Percentiles rank a stretch among this genome's conserved stretches.
These are phyloP conservation scores for Medakamo hakoo DNA, from an alignment of 139 green algal species.

Conservation along the genomic window DNA sequence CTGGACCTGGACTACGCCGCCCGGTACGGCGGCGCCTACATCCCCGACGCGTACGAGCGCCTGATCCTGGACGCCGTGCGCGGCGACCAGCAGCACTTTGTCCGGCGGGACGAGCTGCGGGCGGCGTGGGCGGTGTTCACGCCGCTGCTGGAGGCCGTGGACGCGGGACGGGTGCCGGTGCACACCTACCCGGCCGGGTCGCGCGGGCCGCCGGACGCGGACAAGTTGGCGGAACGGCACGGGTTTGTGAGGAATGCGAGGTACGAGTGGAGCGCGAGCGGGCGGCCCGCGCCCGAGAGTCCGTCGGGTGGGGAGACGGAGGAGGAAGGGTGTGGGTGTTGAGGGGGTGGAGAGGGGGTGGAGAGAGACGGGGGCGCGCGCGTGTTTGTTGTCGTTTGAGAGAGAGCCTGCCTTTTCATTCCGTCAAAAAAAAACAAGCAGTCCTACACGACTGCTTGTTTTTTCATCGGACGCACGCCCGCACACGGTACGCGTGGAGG, in stretches of 20 bases:
- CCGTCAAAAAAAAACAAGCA: too few relatives aligned
- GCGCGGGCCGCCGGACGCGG: slow-evolving; percentile 32
- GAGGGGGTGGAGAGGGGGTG: background rate
- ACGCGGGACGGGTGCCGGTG: slow-evolving; percentile 33
- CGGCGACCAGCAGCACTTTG: slow-evolving; percentile 93
- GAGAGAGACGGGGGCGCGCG: background rate
- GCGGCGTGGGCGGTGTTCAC: slow-evolving; percentile 90
- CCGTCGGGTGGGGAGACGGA: too few relatives aligned
- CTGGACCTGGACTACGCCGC: slow-evolving; percentile 63
- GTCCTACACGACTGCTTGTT: too few relatives aligned
- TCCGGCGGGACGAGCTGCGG: slow-evolving; percentile 78
- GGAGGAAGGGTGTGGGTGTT: background rate
- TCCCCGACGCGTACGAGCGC: slow-evolving; percentile 87
- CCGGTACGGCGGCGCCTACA: slow-evolving; percentile 34
- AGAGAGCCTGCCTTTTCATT: too few relatives aligned
- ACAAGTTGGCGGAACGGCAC: slow-evolving; percentile 28
- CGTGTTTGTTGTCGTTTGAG: background rate
- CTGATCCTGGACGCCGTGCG: slow-evolving; percentile 83
- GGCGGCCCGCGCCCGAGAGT: too few relatives aligned
- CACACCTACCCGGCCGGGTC: slow-evolving; percentile 39
- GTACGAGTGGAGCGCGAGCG: slow-evolving; percentile 44
- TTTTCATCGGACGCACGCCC: too few relatives aligned
- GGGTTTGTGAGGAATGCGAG: slow-evolving; percentile 35
- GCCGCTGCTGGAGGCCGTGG: slow-evolving; percentile 70
- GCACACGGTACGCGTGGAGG: too few relatives aligned